Percentiles rank a stretch among this genome's conserved stretches.
Evolutionary conservation across 2,329 filamentous ascomycete species (phyloP).

Genomic region (Trichoderma breve): DNA sequence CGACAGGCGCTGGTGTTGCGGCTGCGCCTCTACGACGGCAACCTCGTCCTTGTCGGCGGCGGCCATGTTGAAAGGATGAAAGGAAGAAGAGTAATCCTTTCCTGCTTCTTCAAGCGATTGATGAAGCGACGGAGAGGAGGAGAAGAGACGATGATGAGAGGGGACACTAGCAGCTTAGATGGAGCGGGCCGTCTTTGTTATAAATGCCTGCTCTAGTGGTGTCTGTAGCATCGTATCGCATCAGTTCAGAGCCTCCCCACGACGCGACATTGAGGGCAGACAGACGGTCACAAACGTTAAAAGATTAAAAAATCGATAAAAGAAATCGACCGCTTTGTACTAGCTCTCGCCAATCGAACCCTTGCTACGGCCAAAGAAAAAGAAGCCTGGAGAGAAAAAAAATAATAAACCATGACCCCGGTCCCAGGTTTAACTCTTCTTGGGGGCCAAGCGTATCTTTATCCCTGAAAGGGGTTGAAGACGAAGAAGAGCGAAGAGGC

Average conservation of each 20-base stretch:
- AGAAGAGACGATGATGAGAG: neutral
- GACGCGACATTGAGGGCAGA: neutral
- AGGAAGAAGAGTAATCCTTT: neutral
- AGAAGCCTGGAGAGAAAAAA: neutral
- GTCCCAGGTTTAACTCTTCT: neutral
- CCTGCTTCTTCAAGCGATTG: neutral
- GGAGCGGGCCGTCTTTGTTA: neutral
- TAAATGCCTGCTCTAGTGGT: neutral
- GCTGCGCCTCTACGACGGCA: slow-evolving; percentile 6
- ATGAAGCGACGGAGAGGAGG: neutral
- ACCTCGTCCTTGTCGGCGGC: neutral
- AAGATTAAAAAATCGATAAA: neutral
- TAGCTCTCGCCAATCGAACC: neutral
- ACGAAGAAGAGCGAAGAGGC: neutral
- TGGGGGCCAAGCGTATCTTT: slow-evolving; percentile 16
- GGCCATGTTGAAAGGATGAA: neutral
- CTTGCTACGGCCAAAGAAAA: neutral
- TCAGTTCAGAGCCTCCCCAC: neutral
- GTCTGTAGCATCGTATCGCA: too few species aligned
- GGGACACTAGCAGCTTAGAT: neutral
- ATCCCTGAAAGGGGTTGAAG: slow-evolving; percentile 10
- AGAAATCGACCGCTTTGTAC: neutral
- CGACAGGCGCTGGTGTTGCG: slow-evolving; percentile 11
- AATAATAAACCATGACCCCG: neutral
- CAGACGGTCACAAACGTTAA: neutral